Base-by-base conservation (phyloP, 768 basidiomycete species). In the Hemileccinum rubropunctum region DNA sequence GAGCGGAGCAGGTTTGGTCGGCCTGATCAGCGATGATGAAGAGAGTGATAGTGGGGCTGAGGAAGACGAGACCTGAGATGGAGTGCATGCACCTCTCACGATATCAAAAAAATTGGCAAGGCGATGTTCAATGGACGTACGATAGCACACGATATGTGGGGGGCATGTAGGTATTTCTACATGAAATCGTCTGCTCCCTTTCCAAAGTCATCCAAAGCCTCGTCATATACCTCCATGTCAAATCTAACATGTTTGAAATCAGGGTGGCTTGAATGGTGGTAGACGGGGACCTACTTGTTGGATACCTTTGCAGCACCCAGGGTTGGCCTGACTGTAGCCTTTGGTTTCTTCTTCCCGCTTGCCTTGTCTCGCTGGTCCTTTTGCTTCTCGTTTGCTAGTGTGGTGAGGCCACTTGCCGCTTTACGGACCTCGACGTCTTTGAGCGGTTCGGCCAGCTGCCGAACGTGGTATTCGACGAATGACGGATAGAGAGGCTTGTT, bases 381-480 rank as follows among this genome's bases (percentile, higher is more conserved):
- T 72, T 95, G 91, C 73, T 98, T 99, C 74, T 95, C 92, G 62
- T 95, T 98, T 43, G 93, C 88, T 6, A 98, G 76, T 3, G 89
- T 86, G 14, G 90, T 91, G 47, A 99, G 73, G 4, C 76, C 83
- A 43, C 83, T 88, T 0, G 92, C 90, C 0, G 82, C 90, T 65
- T 98, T 98, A 53, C 94, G 81, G 23, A 93, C 85, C 59, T 99
- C 95, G 45, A 93, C 83, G 53, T 98, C 93, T 60, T 85, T 88
- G 47, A 98, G 77, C 6, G 91, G 82, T 51, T 74, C 70, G 1
- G 87, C 84, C 14, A 97, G 71, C 44, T 84, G 84, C 40, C 86
- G 83, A 15, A 82, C 83, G 56, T 94, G 84, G 56, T 90, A 80
- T 61, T 98, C 94, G 49, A 93, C 78, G 59, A 99, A 98, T 0